Base-by-base conservation (phyloP, 352 stramenopile genomes). In the Hyaloperonospora brassicae region DNA sequence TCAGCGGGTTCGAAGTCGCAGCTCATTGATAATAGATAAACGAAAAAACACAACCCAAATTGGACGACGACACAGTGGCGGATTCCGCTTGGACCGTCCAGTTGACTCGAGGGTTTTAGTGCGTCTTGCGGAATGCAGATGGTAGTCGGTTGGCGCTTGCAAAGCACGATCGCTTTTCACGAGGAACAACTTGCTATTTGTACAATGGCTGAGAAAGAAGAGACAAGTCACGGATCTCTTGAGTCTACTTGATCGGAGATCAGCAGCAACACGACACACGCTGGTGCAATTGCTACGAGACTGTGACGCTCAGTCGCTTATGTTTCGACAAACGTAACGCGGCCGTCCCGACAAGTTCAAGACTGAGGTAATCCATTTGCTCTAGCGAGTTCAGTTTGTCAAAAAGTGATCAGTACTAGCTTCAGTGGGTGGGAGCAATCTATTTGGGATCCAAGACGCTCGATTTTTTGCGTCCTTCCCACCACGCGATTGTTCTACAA, bases 121-220 rank as follows among this genome's bases (percentile, higher is more conserved):
- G 57, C 57, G 48, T 66, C 52, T 70, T 70, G 53, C 40, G 36
- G 54, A 70, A 70, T 70, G 62, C 66, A 43, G 50, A 47, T n/a
- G 24, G 7, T n/a, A 24, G 42, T 24, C 11, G 10, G 51, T 22
- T 21, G 7, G 30, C 13, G 50, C 55, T 59, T 42, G 38, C 55
- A 57, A 65, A 65, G 10, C 25, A 47, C 22, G 56, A 65, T 65
- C 58, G 47, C 7, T 46, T 65, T 65, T 57, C 22, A 38, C 47
- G 39, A 59, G 58, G 58, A 57, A 48, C 53, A 30, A 17, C 27
- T 22, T 34, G 27, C 27, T 34, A 8, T 34, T 8, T 34, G 8
- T 34, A 34, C 4, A 68, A 61, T 50, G 50, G 55, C 40, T 34
- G 27, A 4, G 27, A 34, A 4, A 34, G 38, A 52, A 13, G 40